Evolutionary conservation across 306 rosid genomes (phyloP).

Genomic region (Pueraria montana): DNA sequence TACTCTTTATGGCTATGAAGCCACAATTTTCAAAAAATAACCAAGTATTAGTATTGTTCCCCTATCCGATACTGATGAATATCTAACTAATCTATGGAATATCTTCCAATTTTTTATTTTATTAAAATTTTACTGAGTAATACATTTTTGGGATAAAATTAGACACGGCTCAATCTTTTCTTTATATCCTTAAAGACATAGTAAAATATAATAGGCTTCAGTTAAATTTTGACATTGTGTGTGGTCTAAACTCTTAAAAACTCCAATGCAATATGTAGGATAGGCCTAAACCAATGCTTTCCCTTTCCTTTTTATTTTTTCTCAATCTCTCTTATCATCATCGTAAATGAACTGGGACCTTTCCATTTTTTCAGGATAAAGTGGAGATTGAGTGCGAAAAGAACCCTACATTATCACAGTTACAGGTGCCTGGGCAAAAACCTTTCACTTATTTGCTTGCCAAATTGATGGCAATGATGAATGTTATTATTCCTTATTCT

Average conservation of each 20-base stretch:
- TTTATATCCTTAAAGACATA: not conserved
- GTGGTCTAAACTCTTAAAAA: not conserved
- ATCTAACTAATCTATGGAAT: not conserved
- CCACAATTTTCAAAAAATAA: not conserved
- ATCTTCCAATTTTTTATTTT: not conserved
- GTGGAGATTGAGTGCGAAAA: conserved; percentile 50
- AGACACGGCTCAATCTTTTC: not conserved
- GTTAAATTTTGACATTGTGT: not conserved
- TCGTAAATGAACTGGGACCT: conserved; percentile 10
- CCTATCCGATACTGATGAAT: no score
- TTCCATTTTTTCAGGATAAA: conserved; percentile 59
- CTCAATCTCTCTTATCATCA: not conserved
- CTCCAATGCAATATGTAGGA: not conserved
- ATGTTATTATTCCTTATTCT: conserved; percentile 31
- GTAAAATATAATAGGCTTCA: not conserved
- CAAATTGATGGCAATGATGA: conserved; percentile 19
- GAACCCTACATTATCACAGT: conserved; percentile 53
- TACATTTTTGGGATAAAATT: not conserved
- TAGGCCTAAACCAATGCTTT: conserved; percentile 6
- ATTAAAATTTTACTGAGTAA: not conserved
- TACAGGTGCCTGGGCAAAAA: conserved; percentile 53
- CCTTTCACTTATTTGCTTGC: conserved; percentile 31
- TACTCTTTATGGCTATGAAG: not conserved
- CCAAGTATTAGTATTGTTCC: no score
- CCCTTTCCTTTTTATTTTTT: not conserved